A percentile compares a stretch with the other conserved stretches of the same genome.
These are phyloP conservation scores for Fusarium falciforme DNA, from an alignment of 2,329 filamentous ascomycete species.

Conservation along the genomic window DNA sequence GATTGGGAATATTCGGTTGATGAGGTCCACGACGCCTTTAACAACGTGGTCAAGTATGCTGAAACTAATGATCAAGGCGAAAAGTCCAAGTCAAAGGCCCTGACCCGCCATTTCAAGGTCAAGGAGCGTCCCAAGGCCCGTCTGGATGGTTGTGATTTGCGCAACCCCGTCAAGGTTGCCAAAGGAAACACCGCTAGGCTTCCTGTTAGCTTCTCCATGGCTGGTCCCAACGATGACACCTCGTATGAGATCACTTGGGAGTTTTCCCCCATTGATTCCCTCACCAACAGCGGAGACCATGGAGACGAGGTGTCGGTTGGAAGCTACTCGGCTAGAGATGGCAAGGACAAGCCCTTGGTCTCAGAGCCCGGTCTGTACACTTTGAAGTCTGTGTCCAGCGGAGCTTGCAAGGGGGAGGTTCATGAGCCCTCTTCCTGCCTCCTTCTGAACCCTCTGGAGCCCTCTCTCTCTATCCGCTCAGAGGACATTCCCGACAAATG, in stretches of 20 bases:
- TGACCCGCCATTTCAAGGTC: slow-evolving; percentile 84
- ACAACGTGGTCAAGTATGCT: slow-evolving; percentile 84
- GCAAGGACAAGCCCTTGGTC: slow-evolving; percentile 74
- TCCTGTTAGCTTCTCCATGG: slow-evolving; percentile 76
- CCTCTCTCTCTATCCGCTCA: slow-evolving; percentile 76
- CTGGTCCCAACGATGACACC: slow-evolving; percentile 68
- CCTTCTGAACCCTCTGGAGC: slow-evolving; percentile 90
- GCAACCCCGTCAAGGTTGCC: slow-evolving; percentile 84
- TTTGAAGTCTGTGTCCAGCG: slow-evolving; percentile 80
- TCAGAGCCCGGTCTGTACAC: slow-evolving; percentile 87
- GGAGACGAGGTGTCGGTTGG: slow-evolving; percentile 68
- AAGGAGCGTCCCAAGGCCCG: slow-evolving; percentile 84
- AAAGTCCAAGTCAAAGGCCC: slow-evolving; percentile 68
- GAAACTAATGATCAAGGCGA: slow-evolving; percentile 75
- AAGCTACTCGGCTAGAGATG: slow-evolving; percentile 70
- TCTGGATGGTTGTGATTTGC: slow-evolving; percentile 80
- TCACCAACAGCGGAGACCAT: slow-evolving; percentile 78
- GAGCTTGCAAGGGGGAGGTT: slow-evolving; percentile 87
- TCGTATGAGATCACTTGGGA: slow-evolving; percentile 82
- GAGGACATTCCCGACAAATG: slow-evolving; percentile 95
- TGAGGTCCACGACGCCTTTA: slow-evolving; percentile 90
- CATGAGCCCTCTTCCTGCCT: slow-evolving; percentile 95
- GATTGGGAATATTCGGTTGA: slow-evolving; percentile 92
- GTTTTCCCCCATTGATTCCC: slow-evolving; percentile 79
- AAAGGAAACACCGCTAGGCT: slow-evolving; percentile 76